Percentiles rank a stretch among this genome's conserved stretches.
Evolutionary conservation across 805 yeast genomes (phyloP).

Genomic region (Candida vaughaniae): DNA sequence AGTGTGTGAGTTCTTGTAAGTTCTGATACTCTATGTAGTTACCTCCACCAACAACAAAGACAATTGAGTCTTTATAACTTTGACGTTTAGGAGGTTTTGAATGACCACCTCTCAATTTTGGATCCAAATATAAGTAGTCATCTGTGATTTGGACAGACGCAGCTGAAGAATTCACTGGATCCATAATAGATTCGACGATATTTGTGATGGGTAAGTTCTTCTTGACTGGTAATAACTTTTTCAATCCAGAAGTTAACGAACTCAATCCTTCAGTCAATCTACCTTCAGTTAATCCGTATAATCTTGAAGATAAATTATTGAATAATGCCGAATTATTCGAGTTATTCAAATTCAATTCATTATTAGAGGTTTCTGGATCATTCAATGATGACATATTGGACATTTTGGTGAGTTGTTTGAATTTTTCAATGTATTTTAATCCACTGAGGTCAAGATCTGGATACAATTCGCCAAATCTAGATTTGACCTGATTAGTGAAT

Average conservation of each 20-base stretch:
- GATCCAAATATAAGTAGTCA: constrained; percentile 88
- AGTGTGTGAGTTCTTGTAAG: constrained; percentile 77
- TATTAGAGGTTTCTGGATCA: constrained; percentile 13
- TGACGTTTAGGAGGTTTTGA: constrained; percentile 86
- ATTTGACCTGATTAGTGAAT: constrained; percentile 56
- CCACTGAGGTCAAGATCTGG: constrained; percentile 57
- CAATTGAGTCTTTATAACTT: constrained; percentile 75
- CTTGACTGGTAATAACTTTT: constrained; percentile 83
- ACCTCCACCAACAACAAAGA: constrained; percentile 96
- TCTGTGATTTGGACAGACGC: constrained; percentile 74
- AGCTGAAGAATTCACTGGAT: constrained; percentile 64
- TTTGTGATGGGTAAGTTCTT: constrained; percentile 86
- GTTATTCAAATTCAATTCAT: constrained; percentile 13
- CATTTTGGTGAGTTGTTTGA: constrained; percentile 55
- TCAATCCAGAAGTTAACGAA: constrained; percentile 81
- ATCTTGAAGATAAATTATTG: constrained; percentile 69
- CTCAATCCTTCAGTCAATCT: constrained; percentile 87
- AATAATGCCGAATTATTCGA: constrained; percentile 56
- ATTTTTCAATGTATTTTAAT: constrained; percentile 70
- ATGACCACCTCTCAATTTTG: constrained; percentile 86
- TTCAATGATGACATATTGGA: constrained; percentile 22
- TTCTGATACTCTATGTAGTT: constrained; percentile 92
- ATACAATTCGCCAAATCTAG: constrained; percentile 52
- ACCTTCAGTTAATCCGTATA: constrained; percentile 82
- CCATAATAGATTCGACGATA: constrained; percentile 88